phyloP scores from a whole-genome alignment of 768 basidiomycete species.

The Kondoa subrosea region DNA sequence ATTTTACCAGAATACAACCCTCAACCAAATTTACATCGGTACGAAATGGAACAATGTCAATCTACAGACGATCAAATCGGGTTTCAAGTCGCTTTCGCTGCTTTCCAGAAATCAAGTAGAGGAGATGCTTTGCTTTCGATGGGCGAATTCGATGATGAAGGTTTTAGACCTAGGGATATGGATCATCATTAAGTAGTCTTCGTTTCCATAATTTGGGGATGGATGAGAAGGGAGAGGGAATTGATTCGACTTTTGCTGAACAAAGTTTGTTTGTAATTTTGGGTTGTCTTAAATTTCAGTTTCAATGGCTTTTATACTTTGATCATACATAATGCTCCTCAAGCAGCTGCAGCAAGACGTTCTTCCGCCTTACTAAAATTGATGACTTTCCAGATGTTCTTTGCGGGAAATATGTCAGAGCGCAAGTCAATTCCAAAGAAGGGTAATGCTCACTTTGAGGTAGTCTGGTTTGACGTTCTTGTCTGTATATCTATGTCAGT shows the following conservation, averaged over 20 bases:
- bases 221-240: too few species aligned
- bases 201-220: too few species aligned
- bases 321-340: too few species aligned
- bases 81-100: neutral
- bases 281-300: too few species aligned
- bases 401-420: too few species aligned
- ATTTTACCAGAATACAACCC: neutral
- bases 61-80: constrained; percentile 1
- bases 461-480: constrained; percentile 88
- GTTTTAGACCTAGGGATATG: neutral
- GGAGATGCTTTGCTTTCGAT: neutral
- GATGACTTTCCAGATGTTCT: constrained; percentile 82
- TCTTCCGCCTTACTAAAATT: constrained; percentile 82
- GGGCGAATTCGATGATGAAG: constrained; percentile 10
- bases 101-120: neutral
- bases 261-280: too few species aligned
- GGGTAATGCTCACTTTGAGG: too few species aligned
- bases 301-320: too few species aligned
- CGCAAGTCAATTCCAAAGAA: too few species aligned
- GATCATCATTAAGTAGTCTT: too few species aligned
- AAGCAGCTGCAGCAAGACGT: constrained; percentile 4
- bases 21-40: neutral
- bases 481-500: too few species aligned
- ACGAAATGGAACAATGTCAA: constrained; percentile 10
- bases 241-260: too few species aligned